Percentiles rank a stretch among this genome's conserved stretches.
phyloP scores from a whole-genome alignment of 2,329 filamentous ascomycete species.

The Colletotrichum somersetense region DNA sequence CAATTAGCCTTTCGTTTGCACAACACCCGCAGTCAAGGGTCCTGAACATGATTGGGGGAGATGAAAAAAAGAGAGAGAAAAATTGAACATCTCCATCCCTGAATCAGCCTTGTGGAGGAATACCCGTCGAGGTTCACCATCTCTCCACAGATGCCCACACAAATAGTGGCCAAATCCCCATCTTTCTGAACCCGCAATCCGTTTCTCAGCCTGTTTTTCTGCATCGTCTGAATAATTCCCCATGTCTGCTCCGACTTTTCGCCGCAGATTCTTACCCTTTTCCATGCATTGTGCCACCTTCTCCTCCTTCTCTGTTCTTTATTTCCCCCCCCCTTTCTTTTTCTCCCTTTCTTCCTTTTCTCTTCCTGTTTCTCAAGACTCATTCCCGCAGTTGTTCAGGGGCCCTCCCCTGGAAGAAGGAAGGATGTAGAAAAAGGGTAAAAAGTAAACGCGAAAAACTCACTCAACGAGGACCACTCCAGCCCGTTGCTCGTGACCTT shows the following conservation, averaged over 20 bases:
- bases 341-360: neutral
- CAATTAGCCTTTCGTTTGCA: neutral
- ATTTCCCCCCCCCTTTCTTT: no score
- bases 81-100: neutral
- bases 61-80: neutral
- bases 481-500: conserved; percentile 52
- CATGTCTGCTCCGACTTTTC: neutral
- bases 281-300: neutral
- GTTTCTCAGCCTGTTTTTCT: neutral
- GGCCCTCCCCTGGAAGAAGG: neutral
- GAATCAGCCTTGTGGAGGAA: conserved; percentile 31
- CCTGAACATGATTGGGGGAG: neutral
- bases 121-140: conserved; percentile 1
- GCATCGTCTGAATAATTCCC: neutral
- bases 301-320: no score
- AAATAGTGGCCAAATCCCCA: neutral
- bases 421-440: no score
- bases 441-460: conserved; percentile 3
- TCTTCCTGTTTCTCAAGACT: neutral
- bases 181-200: conserved; percentile 19
- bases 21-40: neutral
- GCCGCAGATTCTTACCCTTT: neutral
- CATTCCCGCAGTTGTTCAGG: neutral
- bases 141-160: conserved; percentile 23
- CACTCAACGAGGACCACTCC: conserved; percentile 56